Conservation (phyloP, 1,139 yeast genomes). For the Schwanniomyces etchellsii region DNA sequence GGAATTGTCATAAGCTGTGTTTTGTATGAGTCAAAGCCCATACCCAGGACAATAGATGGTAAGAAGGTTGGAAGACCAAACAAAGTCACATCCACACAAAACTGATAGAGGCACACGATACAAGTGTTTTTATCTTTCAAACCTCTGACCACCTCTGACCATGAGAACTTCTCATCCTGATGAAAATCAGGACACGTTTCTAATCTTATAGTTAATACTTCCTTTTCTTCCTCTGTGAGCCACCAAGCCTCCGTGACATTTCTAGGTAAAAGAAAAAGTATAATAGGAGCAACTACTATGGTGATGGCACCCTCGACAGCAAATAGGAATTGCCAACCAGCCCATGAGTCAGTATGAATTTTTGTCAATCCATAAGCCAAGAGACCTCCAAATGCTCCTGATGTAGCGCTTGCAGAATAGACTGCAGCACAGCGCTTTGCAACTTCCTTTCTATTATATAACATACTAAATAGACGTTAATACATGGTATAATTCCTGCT, state of each 20-base stretch:
- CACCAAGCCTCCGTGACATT: slow-evolving; percentile 4
- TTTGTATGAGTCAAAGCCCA: slow-evolving; percentile 37
- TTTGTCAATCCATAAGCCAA: slow-evolving; percentile 37
- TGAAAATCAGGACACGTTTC: slow-evolving; percentile 18
- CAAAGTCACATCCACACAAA: slow-evolving; percentile 40
- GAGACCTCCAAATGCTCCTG: slow-evolving; percentile 39
- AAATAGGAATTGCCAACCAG: slow-evolving; percentile 29
- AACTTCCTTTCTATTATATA: slow-evolving; percentile 35
- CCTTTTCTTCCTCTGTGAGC: slow-evolving; percentile 12
- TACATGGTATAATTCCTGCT: slow-evolving; percentile 26
- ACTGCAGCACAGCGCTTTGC: slow-evolving; percentile 38
- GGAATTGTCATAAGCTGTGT: slow-evolving; percentile 49
- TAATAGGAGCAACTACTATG: slow-evolving; percentile 7
- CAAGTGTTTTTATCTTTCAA: slow-evolving; percentile 33
- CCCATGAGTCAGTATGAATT: slow-evolving; percentile 20
- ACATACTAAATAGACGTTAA: slow-evolving; percentile 31
- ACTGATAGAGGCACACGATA: slow-evolving; percentile 35
- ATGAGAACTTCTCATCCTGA: slow-evolving; percentile 25
- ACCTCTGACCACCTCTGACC: slow-evolving; percentile 35
- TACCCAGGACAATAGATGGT: slow-evolving; percentile 38
- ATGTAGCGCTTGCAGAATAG: slow-evolving; percentile 34
- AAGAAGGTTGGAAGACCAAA: slow-evolving; percentile 46
- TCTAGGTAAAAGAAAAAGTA: slow-evolving; percentile 4
- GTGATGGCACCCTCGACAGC: slow-evolving; percentile 25
- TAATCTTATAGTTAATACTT: slow-evolving; percentile 19